Conservation (phyloP, 1,139 yeast species). For the Suhomyces panamericanus region DNA sequence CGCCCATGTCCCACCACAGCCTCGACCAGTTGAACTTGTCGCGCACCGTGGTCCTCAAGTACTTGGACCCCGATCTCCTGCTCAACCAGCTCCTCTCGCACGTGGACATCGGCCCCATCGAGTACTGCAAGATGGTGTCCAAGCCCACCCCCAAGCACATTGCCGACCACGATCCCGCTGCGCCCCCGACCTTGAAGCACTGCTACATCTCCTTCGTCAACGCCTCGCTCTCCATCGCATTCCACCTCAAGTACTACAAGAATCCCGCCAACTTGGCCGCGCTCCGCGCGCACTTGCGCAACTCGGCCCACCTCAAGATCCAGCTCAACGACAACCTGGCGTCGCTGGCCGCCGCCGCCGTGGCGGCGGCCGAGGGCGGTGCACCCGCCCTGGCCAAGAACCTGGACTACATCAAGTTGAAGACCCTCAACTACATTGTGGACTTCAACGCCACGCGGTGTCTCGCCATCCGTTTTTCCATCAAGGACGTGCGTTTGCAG, state of each 20-base stretch:
- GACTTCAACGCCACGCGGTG: slow-evolving; percentile 44
- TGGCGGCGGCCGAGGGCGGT: slow-evolving; percentile 1
- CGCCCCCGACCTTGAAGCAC: slow-evolving; percentile 21
- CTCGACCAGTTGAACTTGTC: slow-evolving; percentile 39
- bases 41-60: slow-evolving; percentile 39
- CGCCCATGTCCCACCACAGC: slow-evolving; percentile 27
- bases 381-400: slow-evolving; percentile 13
- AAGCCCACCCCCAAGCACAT: slow-evolving; percentile 31
- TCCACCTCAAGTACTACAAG: slow-evolving; percentile 36
- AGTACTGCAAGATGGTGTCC: slow-evolving; percentile 39
- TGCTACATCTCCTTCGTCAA: slow-evolving; percentile 45
- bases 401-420: slow-evolving; percentile 43
- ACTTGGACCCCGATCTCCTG: slow-evolving; percentile 29
- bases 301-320: slow-evolving; percentile 35
- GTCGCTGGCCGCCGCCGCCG: slow-evolving; percentile 6
- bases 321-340: slow-evolving; percentile 28
- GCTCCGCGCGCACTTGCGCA: slow-evolving; percentile 28
- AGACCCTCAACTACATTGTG: slow-evolving; percentile 43
- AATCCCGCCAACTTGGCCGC: slow-evolving; percentile 27
- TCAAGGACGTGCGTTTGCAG: slow-evolving; percentile 5
- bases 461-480: slow-evolving; percentile 23
- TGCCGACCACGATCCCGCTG: slow-evolving; percentile 19
- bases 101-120: slow-evolving; percentile 47
- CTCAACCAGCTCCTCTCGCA: slow-evolving; percentile 34
- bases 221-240: slow-evolving; percentile 35